A percentile compares a stretch with the other conserved stretches of the same genome.
phyloP scores from a whole-genome alignment of 2,329 filamentous ascomycete genomes.

The Furcasterigmium furcatum region DNA sequence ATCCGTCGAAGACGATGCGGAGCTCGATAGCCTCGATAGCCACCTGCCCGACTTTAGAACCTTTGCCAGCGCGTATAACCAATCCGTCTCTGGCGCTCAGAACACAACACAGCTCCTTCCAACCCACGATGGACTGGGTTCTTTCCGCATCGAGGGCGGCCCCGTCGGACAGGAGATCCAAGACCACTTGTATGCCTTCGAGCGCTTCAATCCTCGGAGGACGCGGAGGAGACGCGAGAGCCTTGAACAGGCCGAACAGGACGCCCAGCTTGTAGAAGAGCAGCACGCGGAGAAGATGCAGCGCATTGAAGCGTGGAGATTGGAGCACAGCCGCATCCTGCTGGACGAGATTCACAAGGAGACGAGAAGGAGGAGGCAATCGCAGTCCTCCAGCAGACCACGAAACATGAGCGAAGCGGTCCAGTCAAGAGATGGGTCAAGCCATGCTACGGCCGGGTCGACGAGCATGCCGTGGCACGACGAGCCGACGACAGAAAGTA shows the following conservation, averaged over 20 bases:
- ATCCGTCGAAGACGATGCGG: conserved; percentile 62
- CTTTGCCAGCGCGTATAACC: conserved; percentile 38
- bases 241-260: conserved; percentile 45
- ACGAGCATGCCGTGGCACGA: conserved; percentile 47
- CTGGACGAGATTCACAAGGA: conserved; percentile 88
- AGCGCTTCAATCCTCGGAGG: conserved; percentile 74
- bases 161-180: conserved; percentile 58
- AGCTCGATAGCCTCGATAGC: conserved; percentile 90
- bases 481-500: conserved; percentile 35
- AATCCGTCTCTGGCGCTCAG: conserved; percentile 33
- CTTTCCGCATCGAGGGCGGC: conserved; percentile 67
- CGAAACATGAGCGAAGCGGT: conserved; percentile 23
- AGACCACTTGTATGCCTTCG: conserved; percentile 85
- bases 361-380: conserved; percentile 66
- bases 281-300: conserved; percentile 73
- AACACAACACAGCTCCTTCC: conserved; percentile 62
- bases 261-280: conserved; percentile 49
- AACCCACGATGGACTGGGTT: conserved; percentile 86
- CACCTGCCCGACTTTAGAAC: conserved; percentile 86
- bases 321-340: conserved; percentile 84
- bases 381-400: conserved; percentile 44
- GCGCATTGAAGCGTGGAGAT: conserved; percentile 86
- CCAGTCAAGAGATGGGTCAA: conserved; percentile 25
- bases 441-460: conserved; percentile 19
- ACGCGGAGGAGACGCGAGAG: conserved; percentile 52